Base-by-base conservation (phyloP, 2,329 filamentous ascomycete species). In the Dactylellina sp. region DNA sequence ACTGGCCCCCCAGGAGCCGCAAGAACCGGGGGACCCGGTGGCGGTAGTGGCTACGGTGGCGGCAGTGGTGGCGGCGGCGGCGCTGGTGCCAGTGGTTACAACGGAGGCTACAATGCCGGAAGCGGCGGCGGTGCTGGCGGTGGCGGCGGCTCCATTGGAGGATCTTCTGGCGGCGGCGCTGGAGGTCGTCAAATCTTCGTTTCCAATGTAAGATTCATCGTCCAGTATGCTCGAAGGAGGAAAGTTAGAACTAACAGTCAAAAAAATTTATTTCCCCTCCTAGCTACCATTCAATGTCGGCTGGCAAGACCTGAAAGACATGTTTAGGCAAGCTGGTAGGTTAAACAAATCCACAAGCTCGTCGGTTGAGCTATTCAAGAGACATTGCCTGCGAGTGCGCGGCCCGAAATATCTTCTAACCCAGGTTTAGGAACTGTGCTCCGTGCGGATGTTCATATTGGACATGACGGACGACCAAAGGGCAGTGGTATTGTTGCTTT, bases 301-400 rank as follows among this genome's bases (percentile, higher is more conserved):
- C 81, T 99, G 95, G 95, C 95, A 99, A 84, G 95, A 99, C 82
- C 85, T 99, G 78, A 99, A 99, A 84, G 95, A 99, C 82, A 86
- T 99, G 78, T 99, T 99, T 86, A 91, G 95, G 80, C 93, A 97
- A 87, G 93, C 95, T 84, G 92, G 93, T 97, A 86, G 86, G 92
- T 66, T 60, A 22, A 16, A 49, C 9, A 12, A 12, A 86, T 56
- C 74, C 63, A 71, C 6, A 44, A 44, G n/a, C 25, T 77, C 63
- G 77, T 79, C 76, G 57, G 75, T 52, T 76, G 37, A 55, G 61
- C 44, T n/a, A 7, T 16, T 49, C 35, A 56, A 44, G 37, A 47
- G 37, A 47, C 64, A n/a, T 39, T 56, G 16, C 59, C 75, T 68
- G 60, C 74, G 32, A 71, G 46, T 70, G 40, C 24, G 40, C n/a